Evolutionary conservation across 2,329 filamentous ascomycete genomes (phyloP).

Genomic region (Tolypocladium inflatum): DNA sequence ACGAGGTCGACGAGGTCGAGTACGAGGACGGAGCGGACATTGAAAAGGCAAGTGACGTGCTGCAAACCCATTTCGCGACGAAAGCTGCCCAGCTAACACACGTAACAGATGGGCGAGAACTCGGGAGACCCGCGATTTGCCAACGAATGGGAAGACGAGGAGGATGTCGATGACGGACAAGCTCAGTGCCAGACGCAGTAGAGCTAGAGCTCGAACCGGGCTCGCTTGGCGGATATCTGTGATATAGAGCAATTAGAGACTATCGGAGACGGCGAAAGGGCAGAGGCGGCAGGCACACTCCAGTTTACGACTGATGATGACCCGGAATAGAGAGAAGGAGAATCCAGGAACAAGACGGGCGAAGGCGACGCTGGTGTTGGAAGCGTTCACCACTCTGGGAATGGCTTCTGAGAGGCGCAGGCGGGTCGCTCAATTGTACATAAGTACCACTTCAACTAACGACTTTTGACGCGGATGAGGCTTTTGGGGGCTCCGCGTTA

Average conservation of each 20-base stretch:
- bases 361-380: neutral
- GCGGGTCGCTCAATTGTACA: neutral
- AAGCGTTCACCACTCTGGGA: neutral
- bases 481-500: neutral
- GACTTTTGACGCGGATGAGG: neutral
- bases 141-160: conserved; percentile 62
- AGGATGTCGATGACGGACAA: conserved; percentile 56
- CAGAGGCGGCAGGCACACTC: neutral
- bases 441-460: neutral
- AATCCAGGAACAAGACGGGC: neutral
- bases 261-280: neutral
- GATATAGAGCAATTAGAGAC: neutral
- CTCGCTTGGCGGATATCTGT: neutral
- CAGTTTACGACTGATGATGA: conserved; percentile 5
- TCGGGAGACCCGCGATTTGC: conserved; percentile 58
- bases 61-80: neutral
- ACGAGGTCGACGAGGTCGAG: conserved; percentile 77
- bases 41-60: conserved; percentile 55
- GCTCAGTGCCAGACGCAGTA: conserved; percentile 69
- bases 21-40: conserved; percentile 77
- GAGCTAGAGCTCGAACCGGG: conserved; percentile 7
- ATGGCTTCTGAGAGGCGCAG: neutral
- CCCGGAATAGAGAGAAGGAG: neutral
- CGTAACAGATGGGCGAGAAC: conserved; percentile 56
- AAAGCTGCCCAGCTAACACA: conserved; percentile 13